These are phyloP conservation scores for Rubroshorea leprosula DNA, from an alignment of 345 rosid genomes.

Conservation along the genomic window DNA sequence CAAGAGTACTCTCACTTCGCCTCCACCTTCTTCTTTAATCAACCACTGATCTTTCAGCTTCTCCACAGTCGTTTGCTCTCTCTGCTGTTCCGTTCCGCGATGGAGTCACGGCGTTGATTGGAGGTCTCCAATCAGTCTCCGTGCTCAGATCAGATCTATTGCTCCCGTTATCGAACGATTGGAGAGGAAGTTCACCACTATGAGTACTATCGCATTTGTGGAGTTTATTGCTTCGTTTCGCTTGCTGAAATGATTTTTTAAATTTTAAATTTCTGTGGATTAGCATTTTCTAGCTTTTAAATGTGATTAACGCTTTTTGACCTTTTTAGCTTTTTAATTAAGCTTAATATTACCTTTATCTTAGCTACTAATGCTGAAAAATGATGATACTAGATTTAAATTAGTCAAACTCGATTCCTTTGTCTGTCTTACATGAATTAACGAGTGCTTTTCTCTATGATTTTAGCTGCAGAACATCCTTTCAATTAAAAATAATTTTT, in stretches of 20 bases:
- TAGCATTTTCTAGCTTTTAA: not conserved
- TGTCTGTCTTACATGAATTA: not conserved
- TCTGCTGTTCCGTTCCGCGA: slow-evolving; percentile 43
- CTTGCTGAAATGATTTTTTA: not conserved
- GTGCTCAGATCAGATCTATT: slow-evolving; percentile 58
- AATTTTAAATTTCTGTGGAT: not conserved
- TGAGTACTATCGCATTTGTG: slow-evolving; percentile 47
- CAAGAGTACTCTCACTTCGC: slow-evolving; percentile 18
- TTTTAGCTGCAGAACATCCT: slow-evolving; percentile 85
- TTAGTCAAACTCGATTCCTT: not conserved
- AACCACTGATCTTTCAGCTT: slow-evolving; percentile 43
- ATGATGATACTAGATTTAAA: no score
- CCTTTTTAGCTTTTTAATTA: no score
- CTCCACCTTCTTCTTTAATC: slow-evolving; percentile 14
- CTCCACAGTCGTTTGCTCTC: slow-evolving; percentile 42
- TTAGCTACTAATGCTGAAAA: no score
- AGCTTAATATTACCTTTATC: no score
- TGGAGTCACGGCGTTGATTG: slow-evolving; percentile 80
- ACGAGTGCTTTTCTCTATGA: not conserved
- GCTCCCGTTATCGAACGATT: slow-evolving; percentile 61
- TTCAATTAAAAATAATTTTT: no score
- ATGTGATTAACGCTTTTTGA: no score
- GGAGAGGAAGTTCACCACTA: slow-evolving; percentile 61
- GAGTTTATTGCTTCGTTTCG: slow-evolving; percentile 13
- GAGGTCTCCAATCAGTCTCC: slow-evolving; percentile 49